Percentiles rank a stretch among this genome's conserved stretches.
Evolutionary conservation across 2,329 filamentous ascomycete species (phyloP).

Genomic region (Pseudodiploospora longispora): DNA sequence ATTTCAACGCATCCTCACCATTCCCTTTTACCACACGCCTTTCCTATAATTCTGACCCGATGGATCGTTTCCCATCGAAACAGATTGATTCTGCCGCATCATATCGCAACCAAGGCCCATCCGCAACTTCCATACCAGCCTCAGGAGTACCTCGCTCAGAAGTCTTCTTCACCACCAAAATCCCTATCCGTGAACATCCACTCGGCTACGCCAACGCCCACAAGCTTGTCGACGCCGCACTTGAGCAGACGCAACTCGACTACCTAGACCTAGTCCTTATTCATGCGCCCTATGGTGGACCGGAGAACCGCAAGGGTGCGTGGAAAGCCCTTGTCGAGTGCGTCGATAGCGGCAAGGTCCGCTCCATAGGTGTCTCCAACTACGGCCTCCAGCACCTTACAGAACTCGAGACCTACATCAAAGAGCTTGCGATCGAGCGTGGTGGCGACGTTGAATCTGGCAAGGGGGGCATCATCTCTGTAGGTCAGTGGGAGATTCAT

Average conservation of each 20-base stretch:
- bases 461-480: conserved; percentile 64
- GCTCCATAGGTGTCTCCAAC: conserved; percentile 57
- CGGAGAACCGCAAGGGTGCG: conserved; percentile 45
- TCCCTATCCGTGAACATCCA: conserved; percentile 31
- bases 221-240: conserved; percentile 53
- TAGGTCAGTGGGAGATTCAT: conserved; percentile 86
- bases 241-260: conserved; percentile 52
- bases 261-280: conserved; percentile 62
- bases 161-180: conserved; percentile 50
- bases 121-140: conserved; percentile 35
- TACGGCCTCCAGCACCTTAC: conserved; percentile 56
- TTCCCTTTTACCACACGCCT: background rate
- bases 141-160: conserved; percentile 36
- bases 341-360: conserved; percentile 52
- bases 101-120: conserved; percentile 43
- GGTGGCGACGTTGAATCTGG: conserved; percentile 41
- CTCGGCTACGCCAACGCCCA: conserved; percentile 56
- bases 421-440: conserved; percentile 52
- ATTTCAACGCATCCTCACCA: background rate
- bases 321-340: conserved; percentile 58
- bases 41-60: too few relatives aligned
- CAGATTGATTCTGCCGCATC: conserved; percentile 46
- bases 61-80: too few relatives aligned
- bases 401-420: conserved; percentile 51
- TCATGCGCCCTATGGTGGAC: conserved; percentile 53